These are phyloP conservation scores for Ophiostoma sp. DNA, from an alignment of 2,329 filamentous ascomycete genomes.

Conservation along the genomic window DNA sequence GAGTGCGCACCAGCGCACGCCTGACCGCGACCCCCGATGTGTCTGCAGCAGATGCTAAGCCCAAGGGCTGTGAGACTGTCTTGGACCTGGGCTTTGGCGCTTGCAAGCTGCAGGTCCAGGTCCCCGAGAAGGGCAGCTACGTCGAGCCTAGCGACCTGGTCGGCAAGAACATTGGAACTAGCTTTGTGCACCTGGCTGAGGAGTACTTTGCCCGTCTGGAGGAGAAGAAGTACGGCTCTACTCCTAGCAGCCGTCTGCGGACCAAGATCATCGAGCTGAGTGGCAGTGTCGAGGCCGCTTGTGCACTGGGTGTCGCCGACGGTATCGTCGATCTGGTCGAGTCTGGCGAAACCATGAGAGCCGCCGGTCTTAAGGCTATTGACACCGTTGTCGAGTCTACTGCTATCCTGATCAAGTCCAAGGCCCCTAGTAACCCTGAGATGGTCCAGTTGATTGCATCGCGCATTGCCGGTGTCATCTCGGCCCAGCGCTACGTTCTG, in stretches of 20 bases:
- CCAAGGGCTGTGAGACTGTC: constrained; percentile 70
- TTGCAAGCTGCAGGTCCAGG: constrained; percentile 95
- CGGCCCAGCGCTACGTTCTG: constrained; percentile 86
- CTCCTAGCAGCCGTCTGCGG: constrained; percentile 51
- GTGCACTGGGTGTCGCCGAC: constrained; percentile 89
- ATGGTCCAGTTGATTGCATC: constrained; percentile 79
- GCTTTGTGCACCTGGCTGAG: constrained; percentile 79
- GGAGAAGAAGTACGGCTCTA: constrained; percentile 41
- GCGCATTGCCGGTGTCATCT: constrained; percentile 89
- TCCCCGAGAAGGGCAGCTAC: constrained; percentile 77
- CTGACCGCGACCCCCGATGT: constrained; percentile 39
- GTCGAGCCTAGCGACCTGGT: constrained; percentile 68
- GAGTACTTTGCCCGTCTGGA: constrained; percentile 82
- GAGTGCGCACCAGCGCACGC: constrained; percentile 46
- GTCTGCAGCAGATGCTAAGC: constrained; percentile 36
- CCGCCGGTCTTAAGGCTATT: constrained; percentile 87
- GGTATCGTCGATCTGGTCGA: constrained; percentile 98
- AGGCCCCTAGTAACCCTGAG: constrained; percentile 69
- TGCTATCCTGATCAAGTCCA: constrained; percentile 88
- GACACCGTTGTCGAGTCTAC: constrained; percentile 86
- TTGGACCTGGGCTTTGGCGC: constrained; percentile 85
- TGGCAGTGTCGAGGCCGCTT: constrained; percentile 95
- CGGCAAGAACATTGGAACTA: constrained; percentile 90
- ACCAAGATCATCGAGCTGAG: constrained; percentile 93
- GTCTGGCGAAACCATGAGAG: constrained; percentile 97